Base-by-base conservation (phyloP, 805 yeast genomes). In the Lipomyces oligophaga region DNA sequence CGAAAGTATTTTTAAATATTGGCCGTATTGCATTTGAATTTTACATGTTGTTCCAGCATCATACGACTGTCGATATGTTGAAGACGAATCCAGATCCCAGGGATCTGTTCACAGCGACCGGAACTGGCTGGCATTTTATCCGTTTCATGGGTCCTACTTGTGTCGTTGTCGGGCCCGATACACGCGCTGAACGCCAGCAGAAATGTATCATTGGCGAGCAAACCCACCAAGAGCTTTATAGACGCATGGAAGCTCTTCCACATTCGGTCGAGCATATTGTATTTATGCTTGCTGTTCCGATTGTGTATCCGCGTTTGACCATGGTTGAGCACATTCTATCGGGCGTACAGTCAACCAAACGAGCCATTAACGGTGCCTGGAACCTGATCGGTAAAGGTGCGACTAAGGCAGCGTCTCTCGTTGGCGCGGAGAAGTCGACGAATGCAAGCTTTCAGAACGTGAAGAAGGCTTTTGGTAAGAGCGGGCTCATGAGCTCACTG, bases 21-120 rank as follows among this genome's bases (percentile, higher is more conserved):
- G 97, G 97, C 7, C 74, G 75, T 49, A 67, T 77, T 10, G 96
- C 97, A 1, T 86, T 78, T 70, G 80, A 80, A 61, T 89, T 83
- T 67, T 90, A 93, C 66, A 76, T 88, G 84, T 65, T 93, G 18
- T 90, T 90, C 70, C 97, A 90, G 70, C 97, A 89, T 58, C 94
- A 86, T 44, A 77, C 80, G 24, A 66, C 76, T 3, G 69, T 76
- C 1, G 72, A 64, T 2, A 37, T 53, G 13, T 31, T 50, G 32
- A 45, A 50, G n/a, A 15, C 36, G 15, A 28, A 24, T n/a, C 49
- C 60, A 3, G 50, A 49, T 19, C 56, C 54, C 19, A 18, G 34
- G 3, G 56, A 52, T 20, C 25, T 50, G n/a, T 52, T 47, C 54
- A 53, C 69, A 32, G 70, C 67, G 75, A 75, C 62, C 72, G 67